Percentiles rank a stretch among this genome's conserved stretches.
Conservation (phyloP, 805 yeast genomes). For the Vanderwaltozyma yarrowii region DNA sequence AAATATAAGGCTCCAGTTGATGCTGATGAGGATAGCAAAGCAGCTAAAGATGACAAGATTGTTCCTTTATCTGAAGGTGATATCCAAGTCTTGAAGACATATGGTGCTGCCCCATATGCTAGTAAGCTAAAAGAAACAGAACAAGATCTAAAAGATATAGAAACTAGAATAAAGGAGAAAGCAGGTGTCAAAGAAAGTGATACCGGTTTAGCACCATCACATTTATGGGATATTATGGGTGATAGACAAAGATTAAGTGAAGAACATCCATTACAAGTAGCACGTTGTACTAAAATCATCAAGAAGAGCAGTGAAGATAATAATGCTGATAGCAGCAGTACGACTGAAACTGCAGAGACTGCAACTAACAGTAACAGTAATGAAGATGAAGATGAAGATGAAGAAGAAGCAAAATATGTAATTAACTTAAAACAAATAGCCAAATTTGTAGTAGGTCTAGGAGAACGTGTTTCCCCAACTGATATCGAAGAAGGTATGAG, state of each 20-base stretch:
- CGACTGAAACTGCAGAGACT: conserved; percentile 11
- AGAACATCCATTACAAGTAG: conserved; percentile 96
- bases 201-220: conserved; percentile 96
- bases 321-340: conserved; percentile 15
- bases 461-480: conserved; percentile 95
- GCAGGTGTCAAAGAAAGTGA: conserved; percentile 92
- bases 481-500: conserved; percentile 99
- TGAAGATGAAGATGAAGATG: conserved; percentile 57
- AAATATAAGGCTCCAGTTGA: conserved; percentile 86
- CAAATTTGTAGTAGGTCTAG: conserved; percentile 91
- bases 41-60: conserved; percentile 57
- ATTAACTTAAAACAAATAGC: conserved; percentile 97
- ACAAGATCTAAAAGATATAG: conserved; percentile 75
- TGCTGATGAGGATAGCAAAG: conserved; percentile 40
- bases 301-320: conserved; percentile 40
- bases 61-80: conserved; percentile 91
- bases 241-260: conserved; percentile 87
- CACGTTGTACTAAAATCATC: conserved; percentile 95
- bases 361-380: conserved; percentile 12
- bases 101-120: conserved; percentile 96
- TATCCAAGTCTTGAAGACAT: conserved; percentile 92
- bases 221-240: conserved; percentile 94
- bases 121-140: conserved; percentile 70
- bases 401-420: conserved; percentile 84
- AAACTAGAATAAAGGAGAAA: conserved; percentile 82